Percentiles rank a stretch among this genome's conserved stretches.
Conservation (phyloP, 225 moss, liverwort and hornwort species). For the Asterella californica region DNA sequence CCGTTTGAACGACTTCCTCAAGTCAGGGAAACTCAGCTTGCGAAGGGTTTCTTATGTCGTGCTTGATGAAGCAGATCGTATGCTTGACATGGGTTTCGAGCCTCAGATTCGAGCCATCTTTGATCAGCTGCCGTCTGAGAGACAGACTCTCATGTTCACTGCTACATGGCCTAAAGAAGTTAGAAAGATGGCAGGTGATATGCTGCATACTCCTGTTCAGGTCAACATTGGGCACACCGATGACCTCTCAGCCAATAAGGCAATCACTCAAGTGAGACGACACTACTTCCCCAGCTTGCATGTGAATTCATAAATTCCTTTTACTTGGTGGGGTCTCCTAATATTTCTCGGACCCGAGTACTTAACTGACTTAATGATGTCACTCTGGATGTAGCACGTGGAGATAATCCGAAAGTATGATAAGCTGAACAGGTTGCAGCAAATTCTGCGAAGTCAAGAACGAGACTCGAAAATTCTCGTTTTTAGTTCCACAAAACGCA, state of each 20-base stretch:
- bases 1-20: constrained; percentile 52
- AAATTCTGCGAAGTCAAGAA: constrained; percentile 62
- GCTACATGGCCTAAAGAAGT: constrained; percentile 77
- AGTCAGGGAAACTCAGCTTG: constrained; percentile 59
- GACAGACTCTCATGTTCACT: constrained; percentile 74
- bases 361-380: background rate
- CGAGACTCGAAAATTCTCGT: constrained; percentile 57
- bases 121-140: constrained; percentile 52
- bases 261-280: constrained; percentile 56
- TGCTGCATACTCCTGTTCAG: constrained; percentile 60
- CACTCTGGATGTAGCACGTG: constrained; percentile 40
- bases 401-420: constrained; percentile 58
- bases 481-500: constrained; percentile 72
- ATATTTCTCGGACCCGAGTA: background rate
- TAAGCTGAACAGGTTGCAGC: constrained; percentile 61
- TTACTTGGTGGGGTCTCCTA: background rate
- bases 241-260: constrained; percentile 70
- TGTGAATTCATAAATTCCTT: background rate
- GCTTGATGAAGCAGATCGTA: constrained; percentile 76
- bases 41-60: constrained; percentile 57
- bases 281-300: background rate
- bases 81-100: constrained; percentile 83
- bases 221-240: constrained; percentile 72
- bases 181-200: constrained; percentile 64
- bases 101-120: constrained; percentile 70